Evolutionary conservation across 2,329 filamentous ascomycete species (phyloP), one percentile per base, ranked within the genome.

Genomic region (Curvularia spicifera): DNA sequence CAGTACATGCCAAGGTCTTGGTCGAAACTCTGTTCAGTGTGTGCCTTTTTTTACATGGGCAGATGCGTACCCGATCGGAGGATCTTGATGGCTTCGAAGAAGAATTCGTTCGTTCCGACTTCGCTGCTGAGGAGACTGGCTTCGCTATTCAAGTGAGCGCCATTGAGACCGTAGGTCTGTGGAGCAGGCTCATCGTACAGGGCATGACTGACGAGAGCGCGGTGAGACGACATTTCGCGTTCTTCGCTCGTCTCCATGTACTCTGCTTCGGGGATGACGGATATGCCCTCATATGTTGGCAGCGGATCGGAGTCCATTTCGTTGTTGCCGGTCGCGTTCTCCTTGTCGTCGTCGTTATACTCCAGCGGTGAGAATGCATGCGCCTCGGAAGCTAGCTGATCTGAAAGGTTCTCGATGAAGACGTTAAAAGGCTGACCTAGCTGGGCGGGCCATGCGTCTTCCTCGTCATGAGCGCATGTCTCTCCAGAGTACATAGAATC

Each of bases 281-380:
- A 58, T 1, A 69, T 49, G 5, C 59, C 51, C 12, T 58, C 40
- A 5, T 53, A 20, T 22, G 51, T 29, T 15, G 61, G 33, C 18
- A 8, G 28, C 1, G 53, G 48, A 15, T 55, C 53, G 3, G 53
- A 35, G 9, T 61, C 60, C 10, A 39, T 29, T 3, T 51, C 7
- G 42, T 20, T 28, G 10, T 60, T 53, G 22, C 44, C 46, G 12
- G 46, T 47, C 9, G 40, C 20, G 47, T 70, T 71, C 33, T 71
- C 68, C 40, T 71, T 71, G 37, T 70, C 59, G 13, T 69, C 67
- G 26, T 68, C 58, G 9, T 69, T 59, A 39, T 61, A 65, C n/a
- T 59, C 45, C 20, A 64, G 52, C 7, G 67, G 67, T 42, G 64
- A 66, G 7, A 54, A 56, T 54, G 55, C 57, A 6, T 58, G 56